Base-by-base conservation (phyloP, 2,329 filamentous ascomycete species). In the Penicillium sp. region DNA sequence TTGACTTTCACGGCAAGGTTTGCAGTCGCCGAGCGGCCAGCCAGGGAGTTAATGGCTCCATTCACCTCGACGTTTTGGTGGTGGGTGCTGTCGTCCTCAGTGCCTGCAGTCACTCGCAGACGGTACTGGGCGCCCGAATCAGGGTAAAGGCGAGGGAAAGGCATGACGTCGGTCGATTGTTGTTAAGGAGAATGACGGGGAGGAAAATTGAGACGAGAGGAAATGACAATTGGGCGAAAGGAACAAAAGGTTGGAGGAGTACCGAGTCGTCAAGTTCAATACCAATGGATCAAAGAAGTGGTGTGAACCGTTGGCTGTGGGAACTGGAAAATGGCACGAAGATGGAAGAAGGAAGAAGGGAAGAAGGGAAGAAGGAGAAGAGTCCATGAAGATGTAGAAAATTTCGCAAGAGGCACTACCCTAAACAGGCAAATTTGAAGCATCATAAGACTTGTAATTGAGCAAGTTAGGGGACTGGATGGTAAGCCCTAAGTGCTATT, bases 31-130 rank as follows among this genome's bases (percentile, higher is more conserved):
- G 85, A 79, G 9, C 85, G 78, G 46, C 84, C 87, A 22, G 83
- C 81, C 65, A 97, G 86, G 24, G 76, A 78, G 1, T 89, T 71
- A 0, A 87, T 82, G 56, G 84, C 74, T 11, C 80, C 81, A 77
- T 97, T 98, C 71, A 97, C 89, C 3, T 84, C 83, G 10, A 97
- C 87, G 27, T 86, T 78, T 58, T 87, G 77, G 67, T 96, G 92
- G n/a, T 84, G 83, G n/a, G 81, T 75, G 33, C 81, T 75, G 71
- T 95, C 86, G 76, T 97, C 96, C 62, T 80, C 79, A 1, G 90
- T 82, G 2, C 93, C 93, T 1, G 91, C 91, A 0, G 91, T 96
- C 54, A 97, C 88, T 64, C 84, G 85, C 60, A 98, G 82, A 50
- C 90, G 83, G 74, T 95, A 96, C 39, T 68, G 64, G 4, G 57